A percentile compares a stretch with the other conserved stretches of the same genome.
phyloP scores from a whole-genome alignment of 345 rosid species.

The Raphanus sativus region DNA sequence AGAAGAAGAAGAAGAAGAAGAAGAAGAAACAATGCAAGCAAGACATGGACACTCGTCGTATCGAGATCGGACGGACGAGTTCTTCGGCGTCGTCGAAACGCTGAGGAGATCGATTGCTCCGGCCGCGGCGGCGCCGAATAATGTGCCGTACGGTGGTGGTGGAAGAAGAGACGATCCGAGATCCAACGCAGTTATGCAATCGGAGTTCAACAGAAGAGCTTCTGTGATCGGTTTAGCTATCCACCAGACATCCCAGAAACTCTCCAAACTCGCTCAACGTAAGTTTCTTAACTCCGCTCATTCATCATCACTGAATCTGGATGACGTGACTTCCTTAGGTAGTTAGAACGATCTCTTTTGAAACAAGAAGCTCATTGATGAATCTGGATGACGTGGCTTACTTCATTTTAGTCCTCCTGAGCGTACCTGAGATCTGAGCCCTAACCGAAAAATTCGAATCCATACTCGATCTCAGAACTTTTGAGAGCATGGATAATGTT shows the following conservation, averaged over 20 bases:
- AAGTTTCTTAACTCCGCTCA: constrained; percentile 28
- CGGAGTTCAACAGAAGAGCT: constrained; percentile 69
- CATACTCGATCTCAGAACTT: too few species aligned
- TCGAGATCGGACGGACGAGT: constrained; percentile 77
- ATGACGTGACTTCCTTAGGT: constrained; percentile 9
- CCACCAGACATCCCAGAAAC: constrained; percentile 82
- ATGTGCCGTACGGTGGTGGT: constrained; percentile 30
- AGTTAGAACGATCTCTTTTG: neutral
- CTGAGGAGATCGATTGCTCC: constrained; percentile 50
- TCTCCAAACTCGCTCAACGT: constrained; percentile 76
- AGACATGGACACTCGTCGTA: constrained; percentile 54
- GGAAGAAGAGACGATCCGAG: constrained; percentile 47
- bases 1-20: constrained; percentile 24
- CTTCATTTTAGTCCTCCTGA: too few species aligned
- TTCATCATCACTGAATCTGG: constrained; percentile 14
- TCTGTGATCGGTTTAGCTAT: constrained; percentile 60
- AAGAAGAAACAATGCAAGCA: constrained; percentile 32
- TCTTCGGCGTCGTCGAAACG: constrained; percentile 53
- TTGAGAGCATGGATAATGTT: too few species aligned
- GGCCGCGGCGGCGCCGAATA: constrained; percentile 33
- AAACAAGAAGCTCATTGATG: neutral
- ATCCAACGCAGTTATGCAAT: constrained; percentile 53
- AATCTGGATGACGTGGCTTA: too few species aligned
- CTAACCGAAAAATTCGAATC: neutral
- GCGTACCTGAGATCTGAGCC: neutral